Evolutionary conservation across 2,329 filamentous ascomycete species (phyloP).

Genomic region (Clarireedia hainanense): DNA sequence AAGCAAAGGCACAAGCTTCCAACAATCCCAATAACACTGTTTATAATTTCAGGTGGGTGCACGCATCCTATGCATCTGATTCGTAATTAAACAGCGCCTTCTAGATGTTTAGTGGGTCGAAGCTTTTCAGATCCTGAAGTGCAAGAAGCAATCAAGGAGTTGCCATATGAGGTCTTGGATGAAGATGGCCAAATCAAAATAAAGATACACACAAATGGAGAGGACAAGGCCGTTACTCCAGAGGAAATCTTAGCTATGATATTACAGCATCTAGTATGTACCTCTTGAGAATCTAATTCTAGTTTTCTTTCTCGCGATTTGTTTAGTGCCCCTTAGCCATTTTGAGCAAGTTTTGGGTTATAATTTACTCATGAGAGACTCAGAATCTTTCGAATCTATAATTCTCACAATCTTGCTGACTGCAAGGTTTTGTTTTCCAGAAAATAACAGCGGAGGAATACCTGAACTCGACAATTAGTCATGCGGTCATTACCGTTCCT

Average conservation of each 20-base stretch:
- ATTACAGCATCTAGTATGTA: too few species aligned
- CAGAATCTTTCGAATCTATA: too few species aligned
- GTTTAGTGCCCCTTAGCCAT: too few species aligned
- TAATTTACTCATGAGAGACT: slow-evolving; percentile 57
- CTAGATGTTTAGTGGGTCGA: slow-evolving; percentile 74
- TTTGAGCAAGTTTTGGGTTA: too few species aligned
- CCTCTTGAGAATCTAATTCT: too few species aligned
- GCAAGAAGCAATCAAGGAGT: slow-evolving; percentile 93
- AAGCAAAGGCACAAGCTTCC: slow-evolving; percentile 84
- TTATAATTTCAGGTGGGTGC: slow-evolving; percentile 54
- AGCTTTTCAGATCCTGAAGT: slow-evolving; percentile 80
- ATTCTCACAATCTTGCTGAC: too few species aligned
- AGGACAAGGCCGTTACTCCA: slow-evolving; percentile 66
- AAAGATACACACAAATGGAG: slow-evolving; percentile 42
- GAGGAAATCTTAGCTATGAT: slow-evolving; percentile 79
- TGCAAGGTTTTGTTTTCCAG: slow-evolving; percentile 24
- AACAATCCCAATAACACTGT: slow-evolving; percentile 12
- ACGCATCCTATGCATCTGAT: background rate
- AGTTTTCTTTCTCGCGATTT: too few species aligned
- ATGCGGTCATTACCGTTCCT: slow-evolving; percentile 88
- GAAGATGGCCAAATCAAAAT: slow-evolving; percentile 87
- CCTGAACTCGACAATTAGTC: slow-evolving; percentile 74
- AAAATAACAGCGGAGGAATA: slow-evolving; percentile 75
- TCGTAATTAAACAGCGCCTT: background rate
- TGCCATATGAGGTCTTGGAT: slow-evolving; percentile 89